These are phyloP conservation scores for Serendipita vermifera DNA, from an alignment of 768 basidiomycete genomes.

Conservation along the genomic window DNA sequence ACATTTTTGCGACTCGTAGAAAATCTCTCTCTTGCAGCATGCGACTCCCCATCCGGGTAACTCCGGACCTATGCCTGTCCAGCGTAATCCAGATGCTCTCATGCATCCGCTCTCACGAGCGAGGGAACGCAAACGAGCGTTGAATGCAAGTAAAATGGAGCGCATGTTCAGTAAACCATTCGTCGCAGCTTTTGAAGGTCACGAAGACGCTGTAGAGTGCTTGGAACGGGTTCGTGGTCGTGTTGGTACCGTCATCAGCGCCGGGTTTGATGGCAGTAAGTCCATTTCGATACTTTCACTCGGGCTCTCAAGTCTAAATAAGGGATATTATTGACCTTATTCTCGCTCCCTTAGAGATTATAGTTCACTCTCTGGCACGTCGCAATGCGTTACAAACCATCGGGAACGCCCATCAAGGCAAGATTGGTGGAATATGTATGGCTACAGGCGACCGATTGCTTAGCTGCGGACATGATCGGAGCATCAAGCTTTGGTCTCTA, in stretches of 20 bases:
- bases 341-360: slow-evolving; percentile 44
- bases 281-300: slow-evolving; percentile 16
- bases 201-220: slow-evolving; percentile 87
- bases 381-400: slow-evolving; percentile 42
- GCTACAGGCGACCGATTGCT: slow-evolving; percentile 47
- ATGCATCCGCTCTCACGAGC: slow-evolving; percentile 91
- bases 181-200: slow-evolving; percentile 78
- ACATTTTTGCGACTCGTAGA: too few species aligned
- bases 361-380: slow-evolving; percentile 67
- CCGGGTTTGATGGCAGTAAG: slow-evolving; percentile 91
- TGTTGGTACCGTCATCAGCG: slow-evolving; percentile 71
- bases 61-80: slow-evolving; percentile 77
- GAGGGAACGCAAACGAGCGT: slow-evolving; percentile 81
- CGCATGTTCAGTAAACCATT: slow-evolving; percentile 98
- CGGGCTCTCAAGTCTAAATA: background rate
- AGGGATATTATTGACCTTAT: background rate
- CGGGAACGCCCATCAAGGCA: slow-evolving; percentile 68
- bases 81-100: slow-evolving; percentile 86
- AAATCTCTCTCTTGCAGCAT: slow-evolving; percentile 81
- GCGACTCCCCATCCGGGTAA: slow-evolving; percentile 54
- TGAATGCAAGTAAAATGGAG: slow-evolving; percentile 95
- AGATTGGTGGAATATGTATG: slow-evolving; percentile 72
- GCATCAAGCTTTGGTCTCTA: slow-evolving; percentile 68
- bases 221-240: slow-evolving; percentile 60
- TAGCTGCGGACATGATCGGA: slow-evolving; percentile 73